Conservation (phyloP, 345 rosid species). For the Aegle marmelos region DNA sequence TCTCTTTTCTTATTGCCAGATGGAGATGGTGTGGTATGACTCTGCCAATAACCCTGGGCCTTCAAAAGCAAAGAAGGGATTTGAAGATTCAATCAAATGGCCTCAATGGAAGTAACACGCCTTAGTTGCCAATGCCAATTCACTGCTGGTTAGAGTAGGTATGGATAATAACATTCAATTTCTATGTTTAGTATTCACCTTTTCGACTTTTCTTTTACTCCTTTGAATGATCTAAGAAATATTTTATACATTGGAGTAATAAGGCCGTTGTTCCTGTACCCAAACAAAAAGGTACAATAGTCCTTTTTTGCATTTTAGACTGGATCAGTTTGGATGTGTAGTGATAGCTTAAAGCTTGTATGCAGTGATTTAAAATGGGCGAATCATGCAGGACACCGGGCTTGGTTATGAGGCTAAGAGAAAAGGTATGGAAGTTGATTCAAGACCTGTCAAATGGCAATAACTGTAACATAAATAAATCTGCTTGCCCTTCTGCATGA, state of each 20-base stretch:
- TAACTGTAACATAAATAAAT: neutral
- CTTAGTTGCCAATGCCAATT: neutral
- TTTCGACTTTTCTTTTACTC: neutral
- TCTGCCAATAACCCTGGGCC: constrained; percentile 45
- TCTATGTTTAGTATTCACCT: neutral
- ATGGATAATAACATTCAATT: neutral
- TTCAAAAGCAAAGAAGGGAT: constrained; percentile 48
- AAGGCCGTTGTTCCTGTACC: neutral
- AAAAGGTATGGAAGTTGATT: neutral
- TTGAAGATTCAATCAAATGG: constrained; percentile 64
- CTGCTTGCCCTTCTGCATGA: neutral
- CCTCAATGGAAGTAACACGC: constrained; percentile 56
- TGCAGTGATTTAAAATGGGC: neutral
- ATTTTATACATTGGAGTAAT: neutral
- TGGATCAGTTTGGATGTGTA: neutral
- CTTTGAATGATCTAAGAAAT: neutral
- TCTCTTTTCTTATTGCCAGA: constrained; percentile 36
- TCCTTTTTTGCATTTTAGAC: neutral
- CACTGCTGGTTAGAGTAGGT: constrained; percentile 16
- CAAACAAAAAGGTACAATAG: too few species aligned
- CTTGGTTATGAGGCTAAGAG: neutral
- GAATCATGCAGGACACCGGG: neutral
- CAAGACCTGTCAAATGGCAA: neutral
- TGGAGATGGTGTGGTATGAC: constrained; percentile 94
- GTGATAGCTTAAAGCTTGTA: neutral